Conservation (phyloP, 495 filamentous ascomycete genomes). For the Penicilliopsis zonata region DNA sequence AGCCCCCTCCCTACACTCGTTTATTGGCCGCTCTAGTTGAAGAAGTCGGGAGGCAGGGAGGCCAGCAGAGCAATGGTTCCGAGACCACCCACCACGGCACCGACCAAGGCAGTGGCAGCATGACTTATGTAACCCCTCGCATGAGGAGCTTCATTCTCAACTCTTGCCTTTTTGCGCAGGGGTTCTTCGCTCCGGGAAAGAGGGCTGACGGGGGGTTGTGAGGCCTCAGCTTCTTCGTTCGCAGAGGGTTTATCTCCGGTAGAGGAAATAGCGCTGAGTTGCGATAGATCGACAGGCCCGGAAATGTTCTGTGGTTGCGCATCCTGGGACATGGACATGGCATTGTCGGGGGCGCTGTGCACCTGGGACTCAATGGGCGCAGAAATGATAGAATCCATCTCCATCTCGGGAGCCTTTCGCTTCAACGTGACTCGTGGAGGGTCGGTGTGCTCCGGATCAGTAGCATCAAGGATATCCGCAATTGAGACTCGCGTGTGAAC, state of each 20-base stretch:
- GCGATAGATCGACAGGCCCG: constrained; percentile 2
- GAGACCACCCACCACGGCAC: constrained; percentile 35
- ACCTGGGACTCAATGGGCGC: constrained; percentile 3
- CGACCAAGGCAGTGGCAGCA: constrained; percentile 30
- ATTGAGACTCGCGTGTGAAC: constrained; percentile 5
- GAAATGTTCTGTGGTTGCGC: constrained; percentile 12
- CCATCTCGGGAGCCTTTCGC: constrained; percentile 24
- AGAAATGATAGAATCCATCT: constrained; percentile 3
- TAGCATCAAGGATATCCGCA: constrained; percentile 6
- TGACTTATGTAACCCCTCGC: constrained; percentile 20
- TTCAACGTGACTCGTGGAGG: constrained; percentile 9
- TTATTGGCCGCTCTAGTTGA: no score
- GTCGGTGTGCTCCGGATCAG: constrained; percentile 1
- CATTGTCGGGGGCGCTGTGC: constrained; percentile 1
- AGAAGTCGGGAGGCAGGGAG: constrained; percentile 30
- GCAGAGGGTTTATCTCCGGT: constrained; percentile 1
- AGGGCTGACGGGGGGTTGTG: neutral
- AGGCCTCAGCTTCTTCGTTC: no score
- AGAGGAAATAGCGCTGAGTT: constrained; percentile 4
- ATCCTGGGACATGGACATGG: constrained; percentile 12
- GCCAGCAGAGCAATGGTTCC: constrained; percentile 38
- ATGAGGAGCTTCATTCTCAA: constrained; percentile 4
- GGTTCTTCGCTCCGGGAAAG: constrained; percentile 7
- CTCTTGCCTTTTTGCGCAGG: constrained; percentile 23
- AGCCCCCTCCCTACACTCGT: no score